Percentiles rank a stretch among this genome's conserved stretches.
Evolutionary conservation across 306 rosid genomes (phyloP).

Genomic region (Gleditsia sinensis): DNA sequence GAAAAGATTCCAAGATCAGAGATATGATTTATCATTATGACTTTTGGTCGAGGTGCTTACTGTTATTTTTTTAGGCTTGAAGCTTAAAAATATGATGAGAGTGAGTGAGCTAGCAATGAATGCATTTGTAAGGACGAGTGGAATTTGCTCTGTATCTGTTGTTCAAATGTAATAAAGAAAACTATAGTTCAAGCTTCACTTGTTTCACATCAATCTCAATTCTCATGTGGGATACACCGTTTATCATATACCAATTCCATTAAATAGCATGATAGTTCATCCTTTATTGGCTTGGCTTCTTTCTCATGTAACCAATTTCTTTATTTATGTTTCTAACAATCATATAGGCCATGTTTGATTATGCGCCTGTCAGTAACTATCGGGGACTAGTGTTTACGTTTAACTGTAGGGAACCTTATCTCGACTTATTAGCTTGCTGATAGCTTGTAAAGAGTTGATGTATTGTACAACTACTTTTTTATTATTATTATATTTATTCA

Average conservation of each 20-base stretch:
- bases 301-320: background rate
- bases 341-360: background rate
- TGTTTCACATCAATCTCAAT: background rate
- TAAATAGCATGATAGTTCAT: background rate
- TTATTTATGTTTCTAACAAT: background rate
- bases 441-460: too few species aligned
- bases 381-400: too few species aligned
- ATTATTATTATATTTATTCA: too few species aligned
- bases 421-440: too few species aligned
- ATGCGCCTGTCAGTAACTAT: too few species aligned
- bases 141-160: background rate
- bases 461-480: too few species aligned
- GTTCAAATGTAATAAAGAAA: background rate
- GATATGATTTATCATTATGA: conserved; percentile 58
- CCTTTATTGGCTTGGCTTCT: background rate
- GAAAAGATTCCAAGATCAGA: conserved; percentile 75
- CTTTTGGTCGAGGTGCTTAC: conserved; percentile 24
- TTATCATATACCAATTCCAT: background rate
- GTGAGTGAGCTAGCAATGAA: background rate
- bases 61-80: background rate
- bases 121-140: background rate
- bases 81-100: background rate
- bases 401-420: too few species aligned
- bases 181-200: background rate
- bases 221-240: background rate